Conservation (phyloP, 805 yeast species). For the Pachysolen tannophilus region DNA sequence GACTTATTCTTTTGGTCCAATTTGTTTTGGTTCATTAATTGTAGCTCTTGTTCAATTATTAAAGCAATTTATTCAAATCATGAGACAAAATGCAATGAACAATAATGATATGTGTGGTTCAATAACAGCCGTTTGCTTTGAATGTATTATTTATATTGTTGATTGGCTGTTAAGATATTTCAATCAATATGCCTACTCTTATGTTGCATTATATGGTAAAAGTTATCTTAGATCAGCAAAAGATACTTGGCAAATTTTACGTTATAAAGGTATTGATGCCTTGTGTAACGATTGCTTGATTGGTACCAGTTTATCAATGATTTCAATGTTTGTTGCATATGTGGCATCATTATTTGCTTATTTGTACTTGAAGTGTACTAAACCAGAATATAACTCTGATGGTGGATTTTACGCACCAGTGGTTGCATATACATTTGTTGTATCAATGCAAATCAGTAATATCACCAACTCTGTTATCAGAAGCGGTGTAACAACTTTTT, state of each 20-base stretch:
- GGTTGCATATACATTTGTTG: slow-evolving; percentile 64
- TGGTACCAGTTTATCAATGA: slow-evolving; percentile 71
- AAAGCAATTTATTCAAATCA: slow-evolving; percentile 42
- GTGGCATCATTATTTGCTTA: slow-evolving; percentile 41
- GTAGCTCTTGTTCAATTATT: slow-evolving; percentile 66
- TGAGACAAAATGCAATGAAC: slow-evolving; percentile 32
- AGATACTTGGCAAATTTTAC: slow-evolving; percentile 73
- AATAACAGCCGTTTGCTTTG: slow-evolving; percentile 43
- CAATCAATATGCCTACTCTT: slow-evolving; percentile 85
- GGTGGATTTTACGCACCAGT: slow-evolving; percentile 66
- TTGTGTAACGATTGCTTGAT: slow-evolving; percentile 78
- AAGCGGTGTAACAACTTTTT: slow-evolving; percentile 72
- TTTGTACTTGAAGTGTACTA: slow-evolving; percentile 58
- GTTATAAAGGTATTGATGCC: slow-evolving; percentile 77
- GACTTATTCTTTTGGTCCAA: slow-evolving; percentile 84
- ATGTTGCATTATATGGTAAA: slow-evolving; percentile 81
- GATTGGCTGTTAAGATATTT: slow-evolving; percentile 82
- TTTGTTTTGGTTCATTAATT: slow-evolving; percentile 70
- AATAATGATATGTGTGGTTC: slow-evolving; percentile 43
- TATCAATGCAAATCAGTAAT: slow-evolving; percentile 66
- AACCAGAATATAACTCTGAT: slow-evolving; percentile 52
- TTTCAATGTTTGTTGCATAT: slow-evolving; percentile 63
- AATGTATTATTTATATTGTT: slow-evolving; percentile 52
- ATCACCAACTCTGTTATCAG: slow-evolving; percentile 62
- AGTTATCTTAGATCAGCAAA: slow-evolving; percentile 67